phyloP scores from a whole-genome alignment of 2,329 filamentous ascomycete genomes.

The Cercospora janseana region DNA sequence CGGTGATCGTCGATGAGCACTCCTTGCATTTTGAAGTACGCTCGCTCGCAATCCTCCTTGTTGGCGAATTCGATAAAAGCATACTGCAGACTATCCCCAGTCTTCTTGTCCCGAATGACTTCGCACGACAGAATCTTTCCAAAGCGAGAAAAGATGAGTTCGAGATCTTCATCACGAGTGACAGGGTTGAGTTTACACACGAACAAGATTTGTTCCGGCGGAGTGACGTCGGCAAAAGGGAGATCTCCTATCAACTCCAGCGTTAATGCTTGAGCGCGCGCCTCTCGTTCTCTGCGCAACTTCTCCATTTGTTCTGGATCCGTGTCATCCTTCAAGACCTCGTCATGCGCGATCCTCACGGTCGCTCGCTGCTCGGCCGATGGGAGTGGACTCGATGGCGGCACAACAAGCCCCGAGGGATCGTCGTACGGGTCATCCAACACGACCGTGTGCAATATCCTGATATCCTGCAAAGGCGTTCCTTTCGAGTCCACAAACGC shows the following conservation, averaged over 20 bases:
- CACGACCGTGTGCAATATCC: slow-evolving; percentile 87
- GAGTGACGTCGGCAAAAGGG: slow-evolving; percentile 95
- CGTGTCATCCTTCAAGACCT: slow-evolving; percentile 71
- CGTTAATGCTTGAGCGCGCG: slow-evolving; percentile 87
- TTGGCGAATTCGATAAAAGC: slow-evolving; percentile 97
- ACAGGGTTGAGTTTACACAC: slow-evolving; percentile 98
- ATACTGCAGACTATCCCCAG: slow-evolving; percentile 92
- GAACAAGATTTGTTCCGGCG: slow-evolving; percentile 94
- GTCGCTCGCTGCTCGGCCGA: slow-evolving; percentile 84
- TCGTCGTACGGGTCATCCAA: slow-evolving; percentile 92
- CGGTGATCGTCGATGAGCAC: slow-evolving; percentile 95
- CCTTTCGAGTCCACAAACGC: slow-evolving; percentile 84
- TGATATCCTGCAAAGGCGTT: slow-evolving; percentile 87
- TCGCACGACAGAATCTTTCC: slow-evolving; percentile 94
- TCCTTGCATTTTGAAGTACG: slow-evolving; percentile 98
- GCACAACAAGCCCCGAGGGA: slow-evolving; percentile 71
- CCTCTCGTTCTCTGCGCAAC: slow-evolving; percentile 80
- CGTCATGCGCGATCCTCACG: slow-evolving; percentile 87
- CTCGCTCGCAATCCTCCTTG: slow-evolving; percentile 87
- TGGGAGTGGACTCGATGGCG: slow-evolving; percentile 75
- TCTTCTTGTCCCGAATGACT: slow-evolving; percentile 90
- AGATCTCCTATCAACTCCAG: slow-evolving; percentile 97
- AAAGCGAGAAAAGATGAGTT: slow-evolving; percentile 95
- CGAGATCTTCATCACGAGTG: slow-evolving; percentile 88
- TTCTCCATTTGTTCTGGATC: slow-evolving; percentile 80